Base-by-base conservation (phyloP, 805 yeast genomes). In the Suhomyces prunicola region DNA sequence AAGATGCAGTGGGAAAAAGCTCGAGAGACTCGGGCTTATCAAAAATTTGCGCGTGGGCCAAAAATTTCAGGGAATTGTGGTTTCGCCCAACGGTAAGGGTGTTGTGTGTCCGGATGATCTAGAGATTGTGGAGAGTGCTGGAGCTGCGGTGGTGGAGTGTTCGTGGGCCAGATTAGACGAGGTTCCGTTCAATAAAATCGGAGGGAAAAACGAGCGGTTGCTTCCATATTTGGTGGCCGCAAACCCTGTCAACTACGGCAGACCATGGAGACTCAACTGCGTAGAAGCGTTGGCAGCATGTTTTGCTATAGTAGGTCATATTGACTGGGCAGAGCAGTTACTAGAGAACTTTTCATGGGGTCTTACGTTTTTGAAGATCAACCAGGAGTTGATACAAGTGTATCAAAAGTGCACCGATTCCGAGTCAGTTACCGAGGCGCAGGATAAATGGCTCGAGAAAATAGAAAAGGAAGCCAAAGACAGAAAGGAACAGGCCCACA, bases 121-220 rank as follows among this genome's bases (percentile, higher is more conserved):
- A 41, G 88, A 82, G 46, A 78, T 90, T 10, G 96, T 91, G 0
- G 96, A 88, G 61, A 77, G 77, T 27, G 66, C 76, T 41, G 99
- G 99, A 36, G 94, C 91, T n/a, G 97, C 99, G 0, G 99, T 94
- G 7, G 98, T 94, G 2, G 99, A 94, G 67, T 93, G 98, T 70
- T 90, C 97, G 1, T 94, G 99, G 99, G 99, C 99, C 0, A 76
- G 98, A 51, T 68, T 94, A n/a, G 96, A 91, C 52, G 99, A 94
- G 68, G 84, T 94, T n/a, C 99, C 99, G 4, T 94, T 94, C 70
- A 74, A 79, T 55, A 90, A 88, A 64, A 91, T 94, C 54, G 98
- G 98, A 4, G 98, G 98, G 4, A 84, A 82, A 55, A 79, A 90
- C 62, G 97, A 93, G 65, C 76, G 99, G 47, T 74, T 94, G 29